A percentile compares a stretch with the other conserved stretches of the same genome.
These are phyloP conservation scores for Chaetomiaceae sp. DNA, from an alignment of 2,329 filamentous ascomycete genomes.

Conservation along the genomic window DNA sequence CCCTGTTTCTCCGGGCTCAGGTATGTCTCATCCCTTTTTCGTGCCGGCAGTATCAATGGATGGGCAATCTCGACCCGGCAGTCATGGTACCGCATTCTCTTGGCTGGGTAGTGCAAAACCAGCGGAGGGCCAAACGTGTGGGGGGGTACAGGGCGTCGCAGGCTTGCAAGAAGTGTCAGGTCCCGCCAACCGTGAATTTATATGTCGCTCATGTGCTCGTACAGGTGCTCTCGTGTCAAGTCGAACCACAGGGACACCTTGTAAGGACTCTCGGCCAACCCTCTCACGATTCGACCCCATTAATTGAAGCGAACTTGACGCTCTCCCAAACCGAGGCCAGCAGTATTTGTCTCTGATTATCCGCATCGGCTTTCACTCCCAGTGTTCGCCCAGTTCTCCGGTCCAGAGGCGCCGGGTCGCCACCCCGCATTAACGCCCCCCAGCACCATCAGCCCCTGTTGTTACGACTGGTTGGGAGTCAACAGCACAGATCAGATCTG, in stretches of 20 bases:
- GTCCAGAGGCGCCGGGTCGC: not conserved
- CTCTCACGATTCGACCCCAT: not conserved
- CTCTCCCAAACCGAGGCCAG: not conserved
- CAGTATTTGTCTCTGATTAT: not conserved
- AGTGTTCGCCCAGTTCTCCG: not conserved
- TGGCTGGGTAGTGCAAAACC: constrained; percentile 12
- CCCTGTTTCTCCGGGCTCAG: constrained; percentile 8
- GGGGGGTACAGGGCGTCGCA: constrained; percentile 1
- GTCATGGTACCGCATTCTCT: constrained; percentile 7
- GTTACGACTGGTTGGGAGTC: not conserved
- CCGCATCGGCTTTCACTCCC: not conserved
- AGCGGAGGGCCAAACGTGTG: constrained; percentile 1
- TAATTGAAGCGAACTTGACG: not conserved
- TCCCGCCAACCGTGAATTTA: constrained; percentile 13
- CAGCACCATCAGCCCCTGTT: not conserved
- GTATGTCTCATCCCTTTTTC: constrained; percentile 19
- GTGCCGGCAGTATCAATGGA: not conserved
- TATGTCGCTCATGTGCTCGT: constrained; percentile 22
- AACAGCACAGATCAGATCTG: not conserved
- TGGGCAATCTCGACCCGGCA: constrained; percentile 2
- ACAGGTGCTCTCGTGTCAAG: constrained; percentile 8
- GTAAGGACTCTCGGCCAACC: not conserved
- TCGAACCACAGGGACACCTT: not conserved
- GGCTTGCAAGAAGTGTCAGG: not conserved
- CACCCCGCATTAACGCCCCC: too few relatives aligned